Percentiles rank a stretch among this genome's conserved stretches.
Conservation (phyloP, 306 rosid species). For the Arachis hypogaea region DNA sequence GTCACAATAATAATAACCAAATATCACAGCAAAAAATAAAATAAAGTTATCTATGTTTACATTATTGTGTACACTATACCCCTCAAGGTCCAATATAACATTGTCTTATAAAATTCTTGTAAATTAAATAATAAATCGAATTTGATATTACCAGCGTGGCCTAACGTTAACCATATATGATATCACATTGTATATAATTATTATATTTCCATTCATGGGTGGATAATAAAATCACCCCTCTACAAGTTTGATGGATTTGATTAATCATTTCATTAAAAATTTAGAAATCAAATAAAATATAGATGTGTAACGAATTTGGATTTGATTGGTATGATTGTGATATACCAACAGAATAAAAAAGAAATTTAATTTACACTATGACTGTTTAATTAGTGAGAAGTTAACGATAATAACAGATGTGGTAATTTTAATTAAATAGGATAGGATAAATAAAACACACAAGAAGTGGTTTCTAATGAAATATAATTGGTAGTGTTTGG, state of each 20-base stretch:
- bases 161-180: not conserved
- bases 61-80: not conserved
- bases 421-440: no score
- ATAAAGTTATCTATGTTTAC: not conserved
- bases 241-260: not conserved
- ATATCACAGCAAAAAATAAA: not conserved
- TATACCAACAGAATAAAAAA: no score
- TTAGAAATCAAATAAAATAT: not conserved
- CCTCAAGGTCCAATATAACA: not conserved
- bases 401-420: no score
- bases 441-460: no score
- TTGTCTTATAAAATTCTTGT: not conserved
- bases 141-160: not conserved
- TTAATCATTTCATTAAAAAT: not conserved
- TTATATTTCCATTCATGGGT: not conserved
- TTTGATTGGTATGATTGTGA: no score
- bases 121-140: not conserved
- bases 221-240: not conserved
- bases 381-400: no score
- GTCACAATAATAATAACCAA: not conserved
- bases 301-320: no score
- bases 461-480: no score
- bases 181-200: not conserved
- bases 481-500: no score
- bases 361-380: no score